phyloP scores from a whole-genome alignment of 202 grass and related monocot species.

The Elaeis oleifera region DNA sequence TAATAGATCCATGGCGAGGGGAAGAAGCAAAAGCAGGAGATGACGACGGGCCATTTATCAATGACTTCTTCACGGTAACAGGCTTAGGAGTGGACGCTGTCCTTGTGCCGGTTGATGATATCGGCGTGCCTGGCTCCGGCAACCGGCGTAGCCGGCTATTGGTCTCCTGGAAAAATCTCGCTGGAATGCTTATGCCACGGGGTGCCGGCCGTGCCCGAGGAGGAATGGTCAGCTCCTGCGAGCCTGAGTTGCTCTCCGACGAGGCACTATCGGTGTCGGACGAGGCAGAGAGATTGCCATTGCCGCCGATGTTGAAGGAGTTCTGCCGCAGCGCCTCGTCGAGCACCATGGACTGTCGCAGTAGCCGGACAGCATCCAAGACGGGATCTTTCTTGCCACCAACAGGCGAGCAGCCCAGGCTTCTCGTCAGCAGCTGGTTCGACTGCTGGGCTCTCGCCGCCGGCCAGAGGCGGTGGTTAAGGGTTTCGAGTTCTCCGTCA shows the following conservation, averaged over 20 bases:
- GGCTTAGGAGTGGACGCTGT: slow-evolving; percentile 17
- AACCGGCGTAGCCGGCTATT: slow-evolving; percentile 65
- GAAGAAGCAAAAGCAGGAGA: slow-evolving; percentile 27
- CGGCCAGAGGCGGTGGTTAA: slow-evolving; percentile 40
- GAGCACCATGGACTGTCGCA: slow-evolving; percentile 82
- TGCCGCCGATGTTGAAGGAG: slow-evolving; percentile 33
- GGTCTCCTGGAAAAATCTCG: slow-evolving; percentile 85
- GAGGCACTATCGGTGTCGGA: slow-evolving; percentile 92
- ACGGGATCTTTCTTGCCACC: slow-evolving; percentile 82
- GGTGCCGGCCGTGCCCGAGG: slow-evolving; percentile 23
- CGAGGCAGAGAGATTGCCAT: slow-evolving; percentile 53
- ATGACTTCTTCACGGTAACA: slow-evolving; percentile 28
- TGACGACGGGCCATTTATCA: slow-evolving; percentile 49
- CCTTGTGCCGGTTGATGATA: slow-evolving; percentile 27
- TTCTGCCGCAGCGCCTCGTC: slow-evolving; percentile 45
- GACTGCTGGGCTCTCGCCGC: slow-evolving; percentile 49
- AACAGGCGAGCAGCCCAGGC: slow-evolving; percentile 60
- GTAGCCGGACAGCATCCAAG: slow-evolving; percentile 57
- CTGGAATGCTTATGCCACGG: slow-evolving; percentile 59
- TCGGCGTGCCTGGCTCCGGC: slow-evolving; percentile 44
- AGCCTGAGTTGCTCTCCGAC: slow-evolving; percentile 85
- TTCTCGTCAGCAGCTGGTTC: slow-evolving; percentile 62
- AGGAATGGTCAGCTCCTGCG: slow-evolving; percentile 35
- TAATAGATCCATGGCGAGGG: slow-evolving; percentile 15
- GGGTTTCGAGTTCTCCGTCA: slow-evolving; percentile 65